phyloP scores from a whole-genome alignment of 768 basidiomycete species.

The Pleurotus citrinopileatus region DNA sequence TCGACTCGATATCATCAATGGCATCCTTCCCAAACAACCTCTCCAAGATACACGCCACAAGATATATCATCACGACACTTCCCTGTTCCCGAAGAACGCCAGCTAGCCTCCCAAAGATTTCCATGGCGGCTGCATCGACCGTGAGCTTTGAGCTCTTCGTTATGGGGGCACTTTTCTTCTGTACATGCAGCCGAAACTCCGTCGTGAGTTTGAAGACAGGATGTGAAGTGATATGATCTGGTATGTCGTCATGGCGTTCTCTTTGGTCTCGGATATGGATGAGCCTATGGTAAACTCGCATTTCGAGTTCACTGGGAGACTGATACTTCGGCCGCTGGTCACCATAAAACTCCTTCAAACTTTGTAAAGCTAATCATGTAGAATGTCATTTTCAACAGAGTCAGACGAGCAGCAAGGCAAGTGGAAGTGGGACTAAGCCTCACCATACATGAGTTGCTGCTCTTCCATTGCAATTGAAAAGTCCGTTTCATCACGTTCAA shows the following conservation, averaged over 20 bases:
- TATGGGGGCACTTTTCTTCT: slow-evolving; percentile 73
- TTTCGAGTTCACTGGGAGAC: slow-evolving; percentile 88
- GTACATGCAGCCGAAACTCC: slow-evolving; percentile 76
- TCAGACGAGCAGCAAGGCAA: background rate
- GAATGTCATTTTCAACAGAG: background rate
- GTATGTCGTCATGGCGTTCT: slow-evolving; percentile 73
- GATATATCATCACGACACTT: slow-evolving; percentile 72
- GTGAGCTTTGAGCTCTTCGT: slow-evolving; percentile 60
- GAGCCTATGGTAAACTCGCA: slow-evolving; percentile 92
- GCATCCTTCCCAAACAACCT: slow-evolving; percentile 81
- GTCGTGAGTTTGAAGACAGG: slow-evolving; percentile 84
- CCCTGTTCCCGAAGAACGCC: slow-evolving; percentile 62
- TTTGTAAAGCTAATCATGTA: slow-evolving; percentile 68
- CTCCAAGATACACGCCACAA: slow-evolving; percentile 87
- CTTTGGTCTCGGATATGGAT: slow-evolving; percentile 86
- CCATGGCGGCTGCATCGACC: slow-evolving; percentile 66
- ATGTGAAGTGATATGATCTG: slow-evolving; percentile 60
- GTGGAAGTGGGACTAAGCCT: slow-evolving; percentile 25
- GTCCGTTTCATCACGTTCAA: slow-evolving; percentile 49
- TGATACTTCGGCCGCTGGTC: slow-evolving; percentile 69
- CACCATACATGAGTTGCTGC: slow-evolving; percentile 90
- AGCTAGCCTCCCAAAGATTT: slow-evolving; percentile 63
- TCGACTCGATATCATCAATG: slow-evolving; percentile 69
- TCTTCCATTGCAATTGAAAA: slow-evolving; percentile 76
- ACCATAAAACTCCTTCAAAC: slow-evolving; percentile 90